These are phyloP conservation scores for Rachicladosporium sp. DNA, from an alignment of 2,329 filamentous ascomycete species.

Conservation along the genomic window DNA sequence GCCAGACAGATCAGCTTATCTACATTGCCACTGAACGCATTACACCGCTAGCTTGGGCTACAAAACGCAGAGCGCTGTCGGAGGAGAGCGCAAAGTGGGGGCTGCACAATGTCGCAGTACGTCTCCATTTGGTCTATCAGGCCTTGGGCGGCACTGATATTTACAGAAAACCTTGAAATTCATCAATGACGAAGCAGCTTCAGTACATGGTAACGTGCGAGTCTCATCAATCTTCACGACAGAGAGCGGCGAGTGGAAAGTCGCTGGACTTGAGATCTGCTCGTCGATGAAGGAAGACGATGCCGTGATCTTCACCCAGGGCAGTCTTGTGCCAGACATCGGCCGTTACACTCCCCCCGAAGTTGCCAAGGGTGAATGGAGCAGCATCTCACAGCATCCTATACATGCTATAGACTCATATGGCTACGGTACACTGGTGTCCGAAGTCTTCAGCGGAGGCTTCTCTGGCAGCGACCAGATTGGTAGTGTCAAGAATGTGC, in stretches of 20 bases:
- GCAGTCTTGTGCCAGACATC: conserved; percentile 75
- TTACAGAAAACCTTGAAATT: conserved; percentile 78
- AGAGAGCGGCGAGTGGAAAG: conserved; percentile 95
- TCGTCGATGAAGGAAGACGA: conserved; percentile 96
- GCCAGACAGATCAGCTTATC: conserved; percentile 80
- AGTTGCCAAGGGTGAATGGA: conserved; percentile 78
- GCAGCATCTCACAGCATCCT: conserved; percentile 71
- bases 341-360: conserved; percentile 79
- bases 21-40: conserved; percentile 93
- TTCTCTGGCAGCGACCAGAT: conserved; percentile 68
- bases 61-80: conserved; percentile 73
- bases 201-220: conserved; percentile 77
- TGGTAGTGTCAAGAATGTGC: conserved; percentile 74
- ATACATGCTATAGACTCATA: conserved; percentile 77
- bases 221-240: conserved; percentile 83
- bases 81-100: conserved; percentile 97
- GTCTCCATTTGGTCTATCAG: conserved; percentile 6
- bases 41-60: conserved; percentile 76
- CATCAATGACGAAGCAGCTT: conserved; percentile 84
- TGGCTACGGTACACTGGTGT: conserved; percentile 70
- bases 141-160: conserved; percentile 2
- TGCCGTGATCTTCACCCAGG: conserved; percentile 82
- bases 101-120: conserved; percentile 68
- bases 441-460: conserved; percentile 82
- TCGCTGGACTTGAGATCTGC: conserved; percentile 84